phyloP scores from a whole-genome alignment of 139 green algal species.

The Volvox reticuliferus region DNA sequence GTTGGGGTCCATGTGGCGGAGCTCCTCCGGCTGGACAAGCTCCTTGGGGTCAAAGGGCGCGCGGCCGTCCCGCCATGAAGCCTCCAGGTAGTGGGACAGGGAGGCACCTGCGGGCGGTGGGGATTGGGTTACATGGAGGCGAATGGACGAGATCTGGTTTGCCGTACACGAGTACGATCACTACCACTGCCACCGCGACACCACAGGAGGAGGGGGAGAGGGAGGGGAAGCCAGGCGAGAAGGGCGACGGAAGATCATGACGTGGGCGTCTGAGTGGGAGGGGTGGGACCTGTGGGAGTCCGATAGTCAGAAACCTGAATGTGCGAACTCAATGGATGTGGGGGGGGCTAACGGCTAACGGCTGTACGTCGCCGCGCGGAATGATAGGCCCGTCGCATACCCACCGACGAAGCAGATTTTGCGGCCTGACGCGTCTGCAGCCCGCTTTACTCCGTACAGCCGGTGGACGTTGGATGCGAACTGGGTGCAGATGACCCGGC shows the following conservation, averaged over 20 bases:
- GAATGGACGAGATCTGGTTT: too few species aligned
- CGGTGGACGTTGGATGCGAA: constrained; percentile 97
- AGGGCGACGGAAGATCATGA: neutral
- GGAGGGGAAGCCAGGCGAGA: neutral
- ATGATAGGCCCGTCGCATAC: neutral
- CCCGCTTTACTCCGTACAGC: constrained; percentile 86
- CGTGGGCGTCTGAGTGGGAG: neutral
- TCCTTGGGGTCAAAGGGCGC: constrained; percentile 69
- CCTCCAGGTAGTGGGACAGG: constrained; percentile 96
- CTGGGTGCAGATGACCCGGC: constrained; percentile 90
- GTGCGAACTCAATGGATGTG: too few species aligned
- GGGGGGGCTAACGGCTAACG: neutral
- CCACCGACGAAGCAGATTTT: constrained; percentile 91
- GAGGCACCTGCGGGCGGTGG: constrained; percentile 68
- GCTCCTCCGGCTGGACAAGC: constrained; percentile 78
- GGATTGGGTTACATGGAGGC: too few species aligned
- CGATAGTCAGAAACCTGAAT: neutral
- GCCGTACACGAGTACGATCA: too few species aligned
- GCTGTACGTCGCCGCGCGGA: neutral
- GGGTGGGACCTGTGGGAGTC: too few species aligned
- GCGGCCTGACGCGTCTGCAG: constrained; percentile 91
- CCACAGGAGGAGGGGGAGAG: neutral
- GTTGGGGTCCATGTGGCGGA: constrained; percentile 87
- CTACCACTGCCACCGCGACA: too few species aligned
- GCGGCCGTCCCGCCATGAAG: constrained; percentile 79